phyloP scores from a whole-genome alignment of 106 monocot genomes.

The Xerophyta viscosa region DNA sequence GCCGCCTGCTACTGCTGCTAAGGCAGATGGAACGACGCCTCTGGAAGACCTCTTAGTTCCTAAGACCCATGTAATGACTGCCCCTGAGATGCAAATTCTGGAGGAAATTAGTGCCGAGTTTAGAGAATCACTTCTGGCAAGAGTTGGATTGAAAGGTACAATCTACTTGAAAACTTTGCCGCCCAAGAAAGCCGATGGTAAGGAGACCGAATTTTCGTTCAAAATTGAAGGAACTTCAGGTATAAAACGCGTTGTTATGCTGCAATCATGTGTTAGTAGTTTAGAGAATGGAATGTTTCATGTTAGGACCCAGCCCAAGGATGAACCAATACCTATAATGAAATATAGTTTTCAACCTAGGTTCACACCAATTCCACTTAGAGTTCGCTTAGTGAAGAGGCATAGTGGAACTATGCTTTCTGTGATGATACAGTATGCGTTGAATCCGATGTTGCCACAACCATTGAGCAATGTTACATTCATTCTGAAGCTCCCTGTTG shows the following conservation, averaged over 20 bases:
- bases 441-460: slow-evolving; percentile 53
- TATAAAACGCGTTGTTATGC: slow-evolving; percentile 78
- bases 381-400: slow-evolving; percentile 78
- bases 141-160: slow-evolving; percentile 75
- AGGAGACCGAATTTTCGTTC: slow-evolving; percentile 94
- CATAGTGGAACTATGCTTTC: slow-evolving; percentile 79
- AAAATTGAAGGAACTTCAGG: slow-evolving; percentile 49
- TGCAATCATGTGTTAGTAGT: slow-evolving; percentile 51
- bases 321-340: slow-evolving; percentile 64
- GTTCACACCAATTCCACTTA: slow-evolving; percentile 70
- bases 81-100: slow-evolving; percentile 68
- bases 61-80: slow-evolving; percentile 58
- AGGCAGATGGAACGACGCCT: slow-evolving; percentile 32
- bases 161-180: slow-evolving; percentile 71
- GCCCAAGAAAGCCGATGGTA: slow-evolving; percentile 52
- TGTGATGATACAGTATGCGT: slow-evolving; percentile 89
- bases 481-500: slow-evolving; percentile 80
- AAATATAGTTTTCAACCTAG: slow-evolving; percentile 77
- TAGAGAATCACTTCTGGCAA: slow-evolving; percentile 60
- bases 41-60: slow-evolving; percentile 67
- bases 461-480: slow-evolving; percentile 75
- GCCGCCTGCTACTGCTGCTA: slow-evolving; percentile 14
- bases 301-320: slow-evolving; percentile 53
- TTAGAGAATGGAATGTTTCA: slow-evolving; percentile 79
- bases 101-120: slow-evolving; percentile 96